phyloP scores from a whole-genome alignment of 148 eudicot genomes.

The Beta vulgaris region DNA sequence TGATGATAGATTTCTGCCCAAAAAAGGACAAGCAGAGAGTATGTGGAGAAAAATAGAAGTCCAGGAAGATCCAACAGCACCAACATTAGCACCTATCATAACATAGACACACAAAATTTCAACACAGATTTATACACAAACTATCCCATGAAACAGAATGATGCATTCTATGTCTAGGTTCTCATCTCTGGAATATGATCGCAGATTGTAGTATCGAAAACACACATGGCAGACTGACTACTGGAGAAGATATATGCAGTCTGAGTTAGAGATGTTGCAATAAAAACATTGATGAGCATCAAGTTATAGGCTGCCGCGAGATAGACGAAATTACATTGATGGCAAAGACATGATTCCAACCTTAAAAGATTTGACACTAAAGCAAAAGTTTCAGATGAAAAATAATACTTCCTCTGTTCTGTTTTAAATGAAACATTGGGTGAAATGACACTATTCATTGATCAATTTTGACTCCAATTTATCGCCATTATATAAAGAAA shows the following conservation, averaged over 20 bases:
- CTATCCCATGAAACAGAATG: not conserved
- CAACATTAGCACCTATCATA: slow-evolving; percentile 52
- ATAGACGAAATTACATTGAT: not conserved
- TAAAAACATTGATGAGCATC: not conserved
- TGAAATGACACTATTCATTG: no score
- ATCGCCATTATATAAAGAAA: no score
- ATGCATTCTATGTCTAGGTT: not conserved
- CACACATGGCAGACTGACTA: not conserved
- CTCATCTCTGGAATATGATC: not conserved
- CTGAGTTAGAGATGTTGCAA: not conserved
- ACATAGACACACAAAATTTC: not conserved
- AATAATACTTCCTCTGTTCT: no score
- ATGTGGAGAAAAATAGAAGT: slow-evolving; percentile 83
- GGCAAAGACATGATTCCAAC: not conserved
- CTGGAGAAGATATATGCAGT: not conserved
- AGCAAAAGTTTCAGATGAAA: not conserved
- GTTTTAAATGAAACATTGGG: no score
- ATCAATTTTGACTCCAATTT: no score
- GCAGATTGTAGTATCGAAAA: not conserved
- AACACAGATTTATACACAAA: not conserved
- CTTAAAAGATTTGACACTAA: not conserved
- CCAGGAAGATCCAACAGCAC: slow-evolving; percentile 81
- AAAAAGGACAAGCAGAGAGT: slow-evolving; percentile 87
- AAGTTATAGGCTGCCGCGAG: not conserved
- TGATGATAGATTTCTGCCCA: slow-evolving; percentile 98